These are phyloP conservation scores for Avena atlantica DNA, from an alignment of 176 grass and related monocot species.

Conservation along the genomic window DNA sequence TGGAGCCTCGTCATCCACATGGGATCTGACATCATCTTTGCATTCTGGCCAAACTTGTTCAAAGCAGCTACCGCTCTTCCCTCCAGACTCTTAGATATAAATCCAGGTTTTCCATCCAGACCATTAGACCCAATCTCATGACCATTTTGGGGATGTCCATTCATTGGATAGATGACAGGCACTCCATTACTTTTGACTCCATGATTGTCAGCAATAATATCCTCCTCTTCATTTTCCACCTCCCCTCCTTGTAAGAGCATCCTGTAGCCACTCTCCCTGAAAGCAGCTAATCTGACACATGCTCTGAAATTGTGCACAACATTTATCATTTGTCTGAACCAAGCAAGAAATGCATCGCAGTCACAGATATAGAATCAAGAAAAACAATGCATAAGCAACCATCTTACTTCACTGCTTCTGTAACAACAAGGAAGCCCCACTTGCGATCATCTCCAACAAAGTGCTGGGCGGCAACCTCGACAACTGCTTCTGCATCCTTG, in stretches of 20 bases:
- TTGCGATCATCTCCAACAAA: slow-evolving; percentile 86
- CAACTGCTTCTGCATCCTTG: slow-evolving; percentile 89
- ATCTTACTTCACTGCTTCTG: slow-evolving; percentile 88
- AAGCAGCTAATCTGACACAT: slow-evolving; percentile 82
- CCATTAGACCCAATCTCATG: slow-evolving; percentile 40
- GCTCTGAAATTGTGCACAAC: slow-evolving; percentile 52
- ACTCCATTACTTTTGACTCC: slow-evolving; percentile 47
- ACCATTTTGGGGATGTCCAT: slow-evolving; percentile 57
- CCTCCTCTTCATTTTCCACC: slow-evolving; percentile 58
- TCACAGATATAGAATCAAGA: slow-evolving; percentile 35
- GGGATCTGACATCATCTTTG: slow-evolving; percentile 68
- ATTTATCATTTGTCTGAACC: slow-evolving; percentile 33
- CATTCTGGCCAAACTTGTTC: slow-evolving; percentile 88
- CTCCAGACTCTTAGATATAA: slow-evolving; percentile 73
- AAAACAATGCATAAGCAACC: slow-evolving; percentile 30
- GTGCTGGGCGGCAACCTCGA: slow-evolving; percentile 88
- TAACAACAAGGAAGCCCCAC: slow-evolving; percentile 85
- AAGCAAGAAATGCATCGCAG: neutral
- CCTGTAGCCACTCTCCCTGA: slow-evolving; percentile 86
- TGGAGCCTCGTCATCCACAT: slow-evolving; percentile 51
- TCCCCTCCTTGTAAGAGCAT: slow-evolving; percentile 98
- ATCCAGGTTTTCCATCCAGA: slow-evolving; percentile 54
- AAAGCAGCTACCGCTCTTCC: slow-evolving; percentile 89
- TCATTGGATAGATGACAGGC: slow-evolving; percentile 39
- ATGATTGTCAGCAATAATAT: slow-evolving; percentile 47